phyloP scores from a whole-genome alignment of 192 early-diverging fungal genomes.

The Backusella australiensis region DNA sequence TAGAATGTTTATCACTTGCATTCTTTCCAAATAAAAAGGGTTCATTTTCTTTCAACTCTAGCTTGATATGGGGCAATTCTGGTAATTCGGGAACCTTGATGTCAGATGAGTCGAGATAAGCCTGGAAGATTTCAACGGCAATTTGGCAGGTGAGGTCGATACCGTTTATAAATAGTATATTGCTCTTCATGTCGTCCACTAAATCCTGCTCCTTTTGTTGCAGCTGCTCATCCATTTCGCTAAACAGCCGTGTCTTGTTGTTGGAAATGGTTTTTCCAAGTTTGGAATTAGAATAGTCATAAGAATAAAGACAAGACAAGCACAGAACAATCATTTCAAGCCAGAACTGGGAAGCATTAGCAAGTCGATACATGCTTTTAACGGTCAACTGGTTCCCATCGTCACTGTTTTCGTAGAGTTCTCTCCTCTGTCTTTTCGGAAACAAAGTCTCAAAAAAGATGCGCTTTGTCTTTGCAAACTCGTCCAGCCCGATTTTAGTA shows the following conservation, averaged over 20 bases:
- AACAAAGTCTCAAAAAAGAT: constrained; percentile 22
- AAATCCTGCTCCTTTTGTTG: background rate
- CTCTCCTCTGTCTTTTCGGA: background rate
- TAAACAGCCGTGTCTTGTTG: background rate
- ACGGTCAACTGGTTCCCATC: background rate
- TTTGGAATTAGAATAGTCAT: constrained; percentile 35
- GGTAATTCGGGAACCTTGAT: background rate
- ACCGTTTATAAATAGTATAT: constrained; percentile 14
- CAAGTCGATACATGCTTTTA: background rate
- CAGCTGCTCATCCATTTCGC: background rate
- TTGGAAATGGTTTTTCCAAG: constrained; percentile 1
- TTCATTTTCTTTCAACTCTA: background rate
- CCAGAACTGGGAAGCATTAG: constrained; percentile 31
- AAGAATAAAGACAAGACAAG: constrained; percentile 48
- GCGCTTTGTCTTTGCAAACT: constrained; percentile 37
- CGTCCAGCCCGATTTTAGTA: constrained; percentile 56
- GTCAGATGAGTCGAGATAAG: background rate
- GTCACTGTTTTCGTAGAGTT: background rate
- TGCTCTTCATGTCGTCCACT: constrained; percentile 12
- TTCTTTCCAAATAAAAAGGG: constrained; percentile 5
- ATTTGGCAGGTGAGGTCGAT: constrained; percentile 27
- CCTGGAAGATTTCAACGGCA: constrained; percentile 18
- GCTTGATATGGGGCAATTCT: background rate
- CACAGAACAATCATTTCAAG: constrained; percentile 46
- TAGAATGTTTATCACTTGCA: background rate